These are phyloP conservation scores for Syncephalastrum racemosum DNA, from an alignment of 371 early-diverging fungal species.

Conservation along the genomic window DNA sequence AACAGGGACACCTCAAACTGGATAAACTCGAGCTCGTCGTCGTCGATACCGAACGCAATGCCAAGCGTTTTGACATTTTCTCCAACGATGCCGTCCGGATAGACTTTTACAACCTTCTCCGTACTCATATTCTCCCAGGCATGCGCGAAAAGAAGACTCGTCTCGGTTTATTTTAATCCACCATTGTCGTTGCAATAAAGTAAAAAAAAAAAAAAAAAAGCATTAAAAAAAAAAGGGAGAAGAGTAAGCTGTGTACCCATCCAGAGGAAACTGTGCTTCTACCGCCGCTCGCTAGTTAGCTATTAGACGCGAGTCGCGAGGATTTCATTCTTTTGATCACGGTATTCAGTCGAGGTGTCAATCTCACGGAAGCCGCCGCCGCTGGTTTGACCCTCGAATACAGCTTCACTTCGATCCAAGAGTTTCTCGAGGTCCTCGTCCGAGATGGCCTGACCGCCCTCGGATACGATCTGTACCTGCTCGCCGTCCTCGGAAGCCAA, in stretches of 20 bases:
- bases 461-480: slow-evolving; percentile 60
- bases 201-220: too few relatives aligned
- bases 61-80: slow-evolving; percentile 76
- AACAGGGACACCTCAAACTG: slow-evolving; percentile 61
- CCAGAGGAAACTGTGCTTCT: too few relatives aligned
- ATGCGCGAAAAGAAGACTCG: slow-evolving; percentile 37
- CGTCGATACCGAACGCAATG: slow-evolving; percentile 72
- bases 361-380: slow-evolving; percentile 48
- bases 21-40: slow-evolving; percentile 68
- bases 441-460: slow-evolving; percentile 68
- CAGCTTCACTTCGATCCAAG: slow-evolving; percentile 65
- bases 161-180: slow-evolving; percentile 38
- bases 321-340: slow-evolving; percentile 44
- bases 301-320: slow-evolving; percentile 37
- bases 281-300: too few relatives aligned
- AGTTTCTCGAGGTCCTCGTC: slow-evolving; percentile 69
- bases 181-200: too few relatives aligned
- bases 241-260: background rate
- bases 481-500: slow-evolving; percentile 68
- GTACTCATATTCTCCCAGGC: slow-evolving; percentile 29
- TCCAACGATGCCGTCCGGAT: slow-evolving; percentile 72
- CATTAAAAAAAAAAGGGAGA: too few relatives aligned
- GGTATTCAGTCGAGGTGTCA: slow-evolving; percentile 32
- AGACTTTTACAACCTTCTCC: slow-evolving; percentile 62
- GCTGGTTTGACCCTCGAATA: slow-evolving; percentile 44